Conservation (phyloP, 805 yeast genomes). For the Nakazawaea anatomiae region DNA sequence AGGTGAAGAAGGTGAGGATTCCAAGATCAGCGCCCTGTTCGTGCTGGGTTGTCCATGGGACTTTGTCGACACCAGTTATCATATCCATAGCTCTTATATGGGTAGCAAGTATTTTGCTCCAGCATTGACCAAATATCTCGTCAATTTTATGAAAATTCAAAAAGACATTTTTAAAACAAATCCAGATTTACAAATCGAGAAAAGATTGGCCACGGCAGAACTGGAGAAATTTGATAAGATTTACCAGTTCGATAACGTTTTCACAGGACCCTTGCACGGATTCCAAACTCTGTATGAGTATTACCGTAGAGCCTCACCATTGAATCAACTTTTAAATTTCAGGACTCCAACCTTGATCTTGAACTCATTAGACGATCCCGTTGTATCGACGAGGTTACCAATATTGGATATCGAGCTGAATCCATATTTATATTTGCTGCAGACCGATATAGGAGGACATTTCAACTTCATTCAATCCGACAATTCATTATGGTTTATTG, state of each 20-base stretch:
- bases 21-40: conserved; percentile 51
- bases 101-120: conserved; percentile 37
- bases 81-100: conserved; percentile 30
- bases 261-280: conserved; percentile 60
- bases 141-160: conserved; percentile 39
- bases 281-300: conserved; percentile 57
- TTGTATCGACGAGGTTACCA: conserved; percentile 52
- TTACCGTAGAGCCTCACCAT: conserved; percentile 61
- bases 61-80: conserved; percentile 46
- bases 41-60: conserved; percentile 73
- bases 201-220: conserved; percentile 29
- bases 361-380: conserved; percentile 64
- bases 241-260: conserved; percentile 53
- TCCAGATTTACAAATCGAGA: conserved; percentile 21
- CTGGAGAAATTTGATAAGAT: conserved; percentile 28
- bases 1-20: conserved; percentile 56
- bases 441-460: conserved; percentile 70
- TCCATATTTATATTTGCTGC: conserved; percentile 52
- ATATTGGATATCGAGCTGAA: conserved; percentile 40
- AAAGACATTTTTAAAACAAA: conserved; percentile 25
- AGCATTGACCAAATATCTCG: conserved; percentile 33
- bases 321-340: conserved; percentile 46
- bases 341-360: conserved; percentile 59
- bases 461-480: conserved; percentile 43
- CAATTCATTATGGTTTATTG: conserved; percentile 42